These are phyloP conservation scores for Schwanniomyces yamadae DNA, from an alignment of 805 yeast genomes.

Conservation along the genomic window DNA sequence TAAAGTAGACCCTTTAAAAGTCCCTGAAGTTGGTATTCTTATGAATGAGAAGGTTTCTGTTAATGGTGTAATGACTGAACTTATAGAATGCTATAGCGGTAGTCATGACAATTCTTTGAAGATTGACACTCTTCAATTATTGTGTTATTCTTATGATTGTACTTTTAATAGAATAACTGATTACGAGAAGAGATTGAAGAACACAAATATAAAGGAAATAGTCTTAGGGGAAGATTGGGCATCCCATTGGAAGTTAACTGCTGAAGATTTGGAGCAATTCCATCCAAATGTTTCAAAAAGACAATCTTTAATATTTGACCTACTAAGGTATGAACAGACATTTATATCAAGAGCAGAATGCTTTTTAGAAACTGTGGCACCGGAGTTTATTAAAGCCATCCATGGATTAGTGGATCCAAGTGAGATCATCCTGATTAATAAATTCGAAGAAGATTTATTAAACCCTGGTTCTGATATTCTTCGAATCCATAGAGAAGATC, in stretches of 20 bases:
- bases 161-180: slow-evolving; percentile 30
- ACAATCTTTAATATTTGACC: slow-evolving; percentile 75
- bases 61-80: slow-evolving; percentile 44
- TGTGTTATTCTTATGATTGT: slow-evolving; percentile 40
- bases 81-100: slow-evolving; percentile 48
- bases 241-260: slow-evolving; percentile 60
- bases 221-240: slow-evolving; percentile 57
- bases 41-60: slow-evolving; percentile 20
- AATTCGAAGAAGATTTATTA: slow-evolving; percentile 59
- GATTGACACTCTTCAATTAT: slow-evolving; percentile 13
- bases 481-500: slow-evolving; percentile 49
- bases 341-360: slow-evolving; percentile 66
- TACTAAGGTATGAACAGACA: slow-evolving; percentile 67
- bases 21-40: slow-evolving; percentile 10
- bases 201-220: slow-evolving; percentile 25
- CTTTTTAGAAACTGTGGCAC: slow-evolving; percentile 50
- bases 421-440: slow-evolving; percentile 29
- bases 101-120: slow-evolving; percentile 16
- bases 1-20: background rate
- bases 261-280: slow-evolving; percentile 51
- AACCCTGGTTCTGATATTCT: slow-evolving; percentile 56
- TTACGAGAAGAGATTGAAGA: slow-evolving; percentile 22
- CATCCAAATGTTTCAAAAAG: slow-evolving; percentile 55
- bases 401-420: slow-evolving; percentile 19
- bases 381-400: slow-evolving; percentile 36